Conservation (phyloP, 2,329 filamentous ascomycete genomes). For the Colletotrichum sojae region DNA sequence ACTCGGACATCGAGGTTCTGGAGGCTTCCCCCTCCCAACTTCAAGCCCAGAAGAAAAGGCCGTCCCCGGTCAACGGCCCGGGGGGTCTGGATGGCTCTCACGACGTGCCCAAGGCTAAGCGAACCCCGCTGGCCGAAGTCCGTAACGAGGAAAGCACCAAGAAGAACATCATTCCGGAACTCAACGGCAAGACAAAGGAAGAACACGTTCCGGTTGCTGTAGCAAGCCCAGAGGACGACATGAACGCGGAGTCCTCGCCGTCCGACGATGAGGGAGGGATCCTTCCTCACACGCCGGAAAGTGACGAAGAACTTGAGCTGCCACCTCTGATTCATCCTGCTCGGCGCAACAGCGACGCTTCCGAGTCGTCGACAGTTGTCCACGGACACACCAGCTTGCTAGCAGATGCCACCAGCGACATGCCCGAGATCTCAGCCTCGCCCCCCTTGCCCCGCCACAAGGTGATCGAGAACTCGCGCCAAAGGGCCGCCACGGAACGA, state of each 20-base stretch:
- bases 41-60: slow-evolving; percentile 17
- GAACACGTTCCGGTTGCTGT: slow-evolving; percentile 11
- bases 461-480: slow-evolving; percentile 9
- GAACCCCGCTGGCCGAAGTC: slow-evolving; percentile 28
- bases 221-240: slow-evolving; percentile 8
- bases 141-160: slow-evolving; percentile 25
- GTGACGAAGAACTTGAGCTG: slow-evolving; percentile 50
- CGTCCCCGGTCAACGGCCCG: background rate
- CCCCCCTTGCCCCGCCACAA: slow-evolving; percentile 55
- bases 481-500: slow-evolving; percentile 17
- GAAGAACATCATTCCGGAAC: background rate
- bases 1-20: slow-evolving; percentile 14
- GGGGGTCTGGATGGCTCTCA: slow-evolving; percentile 20
- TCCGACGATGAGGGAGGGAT: slow-evolving; percentile 14
- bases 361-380: slow-evolving; percentile 56
- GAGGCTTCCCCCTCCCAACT: slow-evolving; percentile 17
- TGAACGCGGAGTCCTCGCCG: background rate
- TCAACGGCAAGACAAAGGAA: slow-evolving; percentile 12
- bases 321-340: slow-evolving; percentile 52
- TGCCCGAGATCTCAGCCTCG: slow-evolving; percentile 60
- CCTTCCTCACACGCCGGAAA: slow-evolving; percentile 14
- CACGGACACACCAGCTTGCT: slow-evolving; percentile 56
- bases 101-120: slow-evolving; percentile 22
- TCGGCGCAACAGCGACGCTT: slow-evolving; percentile 51
- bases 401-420: slow-evolving; percentile 58